phyloP scores from a whole-genome alignment of 352 stramenopile genomes.

The Pythium graminicola region DNA sequence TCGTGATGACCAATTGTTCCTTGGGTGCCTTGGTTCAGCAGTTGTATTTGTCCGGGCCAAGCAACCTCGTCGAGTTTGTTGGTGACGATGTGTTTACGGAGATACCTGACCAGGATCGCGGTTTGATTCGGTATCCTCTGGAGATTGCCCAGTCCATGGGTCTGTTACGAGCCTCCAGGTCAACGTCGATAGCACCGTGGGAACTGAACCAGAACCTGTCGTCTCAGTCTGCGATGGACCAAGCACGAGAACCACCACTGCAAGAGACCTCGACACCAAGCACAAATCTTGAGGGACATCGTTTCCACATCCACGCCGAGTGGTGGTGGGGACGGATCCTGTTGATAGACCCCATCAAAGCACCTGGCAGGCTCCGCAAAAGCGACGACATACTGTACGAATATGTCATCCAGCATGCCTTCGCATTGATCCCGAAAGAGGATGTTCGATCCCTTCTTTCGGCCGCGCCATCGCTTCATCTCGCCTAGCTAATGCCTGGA shows the following conservation, averaged over 20 bases:
- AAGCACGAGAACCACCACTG: neutral
- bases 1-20: constrained; percentile 26
- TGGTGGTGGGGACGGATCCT: constrained; percentile 23
- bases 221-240: neutral
- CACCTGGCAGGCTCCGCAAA: constrained; percentile 7
- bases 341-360: constrained; percentile 17
- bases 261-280: neutral
- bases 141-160: constrained; percentile 16
- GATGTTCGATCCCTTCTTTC: constrained; percentile 2
- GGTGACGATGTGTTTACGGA: constrained; percentile 27
- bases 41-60: constrained; percentile 35
- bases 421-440: constrained; percentile 13
- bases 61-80: constrained; percentile 26
- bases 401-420: constrained; percentile 35
- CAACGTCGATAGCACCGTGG: neutral
- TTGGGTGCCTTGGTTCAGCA: constrained; percentile 32
- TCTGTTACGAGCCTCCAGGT: neutral
- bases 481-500: neutral
- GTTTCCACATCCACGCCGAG: constrained; percentile 22
- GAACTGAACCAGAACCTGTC: too few species aligned
- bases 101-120: neutral
- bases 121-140: constrained; percentile 18
- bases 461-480: neutral
- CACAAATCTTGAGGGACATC: neutral
- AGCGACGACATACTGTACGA: constrained; percentile 24